A percentile compares a stretch with the other conserved stretches of the same genome.
Evolutionary conservation across 225 moss, liverwort and hornwort genomes (phyloP).

Genomic region (Ulota crispa): DNA sequence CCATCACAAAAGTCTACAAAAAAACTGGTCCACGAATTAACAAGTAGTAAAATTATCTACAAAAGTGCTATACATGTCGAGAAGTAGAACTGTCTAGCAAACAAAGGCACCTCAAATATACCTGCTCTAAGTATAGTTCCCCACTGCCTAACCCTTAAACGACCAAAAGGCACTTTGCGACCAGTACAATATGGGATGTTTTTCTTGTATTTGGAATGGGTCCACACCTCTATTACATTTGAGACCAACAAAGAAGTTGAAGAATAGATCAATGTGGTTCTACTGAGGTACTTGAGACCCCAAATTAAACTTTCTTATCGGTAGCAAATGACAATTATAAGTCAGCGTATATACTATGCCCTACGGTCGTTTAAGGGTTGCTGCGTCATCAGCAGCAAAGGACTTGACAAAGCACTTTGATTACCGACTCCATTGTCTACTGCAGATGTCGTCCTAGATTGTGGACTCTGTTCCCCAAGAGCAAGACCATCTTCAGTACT

Average conservation of each 20-base stretch:
- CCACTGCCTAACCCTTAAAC: too few species aligned
- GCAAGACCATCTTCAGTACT: slow-evolving; percentile 20
- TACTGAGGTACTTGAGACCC: too few species aligned
- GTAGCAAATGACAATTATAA: too few species aligned
- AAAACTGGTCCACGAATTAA: neutral
- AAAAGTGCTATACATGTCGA: neutral
- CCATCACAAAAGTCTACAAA: neutral
- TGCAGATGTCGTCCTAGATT: slow-evolving; percentile 35
- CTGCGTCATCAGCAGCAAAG: slow-evolving; percentile 34
- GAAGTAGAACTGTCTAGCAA: neutral
- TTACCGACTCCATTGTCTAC: slow-evolving; percentile 24
- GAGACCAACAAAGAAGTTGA: too few species aligned
- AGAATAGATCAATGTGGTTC: too few species aligned
- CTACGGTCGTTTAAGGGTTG: too few species aligned
- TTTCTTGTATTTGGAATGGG: too few species aligned
- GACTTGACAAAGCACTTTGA: slow-evolving; percentile 44
- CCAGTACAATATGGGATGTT: too few species aligned
- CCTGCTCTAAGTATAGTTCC: slow-evolving; percentile 46
- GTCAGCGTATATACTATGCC: too few species aligned
- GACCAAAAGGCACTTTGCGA: too few species aligned
- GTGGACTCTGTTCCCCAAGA: slow-evolving; percentile 45
- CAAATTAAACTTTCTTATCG: too few species aligned
- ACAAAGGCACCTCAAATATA: slow-evolving; percentile 3
- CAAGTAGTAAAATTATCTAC: neutral
- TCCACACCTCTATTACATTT: too few species aligned